Conservation (phyloP, 768 basidiomycete species). For the Serendipita sp. region DNA sequence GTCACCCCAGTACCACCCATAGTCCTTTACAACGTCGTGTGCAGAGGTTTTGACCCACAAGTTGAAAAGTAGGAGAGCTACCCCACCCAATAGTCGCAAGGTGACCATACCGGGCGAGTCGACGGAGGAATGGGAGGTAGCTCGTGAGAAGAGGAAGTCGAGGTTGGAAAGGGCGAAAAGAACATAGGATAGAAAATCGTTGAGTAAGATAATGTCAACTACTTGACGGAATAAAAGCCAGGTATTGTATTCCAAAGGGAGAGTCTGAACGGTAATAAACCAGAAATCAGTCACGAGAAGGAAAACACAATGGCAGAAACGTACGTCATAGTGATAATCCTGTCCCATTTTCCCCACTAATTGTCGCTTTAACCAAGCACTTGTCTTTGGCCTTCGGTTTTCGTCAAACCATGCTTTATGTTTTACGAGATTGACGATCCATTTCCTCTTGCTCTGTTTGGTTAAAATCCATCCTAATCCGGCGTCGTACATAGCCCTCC, state of each 20-base stretch:
- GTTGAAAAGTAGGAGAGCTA: conserved; percentile 80
- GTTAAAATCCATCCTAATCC: conserved; percentile 90
- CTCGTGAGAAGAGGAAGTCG: neutral
- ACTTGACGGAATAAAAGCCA: conserved; percentile 92
- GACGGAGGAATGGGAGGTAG: neutral
- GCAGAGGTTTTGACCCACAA: conserved; percentile 98
- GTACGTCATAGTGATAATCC: conserved; percentile 81
- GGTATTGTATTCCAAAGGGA: conserved; percentile 86
- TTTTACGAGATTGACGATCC: conserved; percentile 74
- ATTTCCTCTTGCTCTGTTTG: conserved; percentile 87
- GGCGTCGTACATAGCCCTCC: conserved; percentile 80
- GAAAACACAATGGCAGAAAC: conserved; percentile 15
- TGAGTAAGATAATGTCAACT: conserved; percentile 93
- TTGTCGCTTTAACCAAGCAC: conserved; percentile 74
- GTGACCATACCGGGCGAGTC: neutral
- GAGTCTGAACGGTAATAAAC: conserved; percentile 31
- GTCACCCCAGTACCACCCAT: conserved; percentile 96
- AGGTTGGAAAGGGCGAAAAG: conserved; percentile 59
- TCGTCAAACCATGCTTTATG: conserved; percentile 80
- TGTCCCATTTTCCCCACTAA: conserved; percentile 85
- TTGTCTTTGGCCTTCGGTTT: conserved; percentile 38
- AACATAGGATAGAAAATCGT: conserved; percentile 93
- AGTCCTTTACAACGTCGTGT: conserved; percentile 93
- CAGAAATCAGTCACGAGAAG: neutral
- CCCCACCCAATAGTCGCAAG: conserved; percentile 36